These are phyloP conservation scores for Neofusicoccum cordaticola DNA, from an alignment of 2,329 filamentous ascomycete genomes.

Conservation along the genomic window DNA sequence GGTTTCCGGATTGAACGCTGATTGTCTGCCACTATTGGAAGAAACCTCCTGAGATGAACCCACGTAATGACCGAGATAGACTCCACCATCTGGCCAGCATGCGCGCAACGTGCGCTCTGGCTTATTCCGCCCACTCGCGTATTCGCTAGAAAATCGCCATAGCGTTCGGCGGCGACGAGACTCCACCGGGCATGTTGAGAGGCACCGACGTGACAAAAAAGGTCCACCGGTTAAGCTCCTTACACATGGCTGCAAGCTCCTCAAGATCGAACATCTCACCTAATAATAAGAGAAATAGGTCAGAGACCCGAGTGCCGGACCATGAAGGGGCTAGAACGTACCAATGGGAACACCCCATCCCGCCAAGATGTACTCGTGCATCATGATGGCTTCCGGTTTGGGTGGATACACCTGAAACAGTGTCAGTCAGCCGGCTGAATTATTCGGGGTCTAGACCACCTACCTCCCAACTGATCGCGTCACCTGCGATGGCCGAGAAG, in stretches of 20 bases:
- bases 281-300: not conserved
- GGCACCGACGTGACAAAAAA: constrained; percentile 63
- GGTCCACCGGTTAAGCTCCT: constrained; percentile 51
- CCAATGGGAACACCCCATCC: constrained; percentile 50
- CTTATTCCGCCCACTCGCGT: not conserved
- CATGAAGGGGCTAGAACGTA: not conserved
- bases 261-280: constrained; percentile 48
- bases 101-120: not conserved
- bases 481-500: constrained; percentile 47
- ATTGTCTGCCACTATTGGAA: not conserved
- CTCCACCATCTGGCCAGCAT: not conserved
- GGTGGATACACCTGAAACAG: constrained; percentile 11
- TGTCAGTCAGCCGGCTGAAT: not conserved
- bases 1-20: not conserved
- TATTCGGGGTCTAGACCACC: constrained; percentile 7
- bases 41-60: not conserved
- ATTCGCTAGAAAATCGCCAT: constrained; percentile 34
- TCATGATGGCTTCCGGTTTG: constrained; percentile 1
- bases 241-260: constrained; percentile 52
- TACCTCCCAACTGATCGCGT: constrained; percentile 47
- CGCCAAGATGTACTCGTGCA: constrained; percentile 45
- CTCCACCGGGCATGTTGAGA: constrained; percentile 48
- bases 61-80: not conserved
- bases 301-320: not conserved
- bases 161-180: constrained; percentile 38